A percentile compares a stretch with the other conserved stretches of the same genome.
These are phyloP conservation scores for Clonostachys chloroleuca DNA, from an alignment of 2,329 filamentous ascomycete genomes.

Conservation along the genomic window DNA sequence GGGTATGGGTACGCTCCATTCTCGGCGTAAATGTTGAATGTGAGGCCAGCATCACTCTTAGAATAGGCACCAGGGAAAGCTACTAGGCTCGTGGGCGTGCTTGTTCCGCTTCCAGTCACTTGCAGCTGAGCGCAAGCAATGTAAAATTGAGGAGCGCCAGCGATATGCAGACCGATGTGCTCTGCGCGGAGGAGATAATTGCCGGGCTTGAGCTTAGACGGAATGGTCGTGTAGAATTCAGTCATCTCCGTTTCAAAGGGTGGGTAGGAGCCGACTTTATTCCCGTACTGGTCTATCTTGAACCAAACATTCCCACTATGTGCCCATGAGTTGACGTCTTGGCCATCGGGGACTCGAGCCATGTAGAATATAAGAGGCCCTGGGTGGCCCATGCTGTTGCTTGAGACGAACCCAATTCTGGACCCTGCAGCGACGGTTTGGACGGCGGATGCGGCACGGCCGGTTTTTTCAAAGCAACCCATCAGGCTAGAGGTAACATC, in stretches of 20 bases:
- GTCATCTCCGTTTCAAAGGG: conserved; percentile 45
- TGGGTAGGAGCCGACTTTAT: conserved; percentile 34
- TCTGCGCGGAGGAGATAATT: conserved; percentile 36
- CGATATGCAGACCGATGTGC: conserved; percentile 34
- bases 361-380: conserved; percentile 29
- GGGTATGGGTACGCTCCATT: conserved; percentile 13
- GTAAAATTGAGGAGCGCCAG: conserved; percentile 18
- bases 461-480: conserved; percentile 21
- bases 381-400: conserved; percentile 27
- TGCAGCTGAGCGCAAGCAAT: conserved; percentile 16
- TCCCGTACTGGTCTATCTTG: conserved; percentile 25
- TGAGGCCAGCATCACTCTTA: conserved; percentile 25
- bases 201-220: conserved; percentile 28
- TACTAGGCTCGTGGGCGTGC: conserved; percentile 24
- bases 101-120: conserved; percentile 15
- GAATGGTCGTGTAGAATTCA: conserved; percentile 34
- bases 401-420: conserved; percentile 29
- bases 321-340: conserved; percentile 22
- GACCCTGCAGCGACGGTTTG: conserved; percentile 27
- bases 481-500: conserved; percentile 20
- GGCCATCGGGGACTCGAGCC: conserved; percentile 25
- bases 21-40: conserved; percentile 20
- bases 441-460: conserved; percentile 11
- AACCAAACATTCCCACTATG: conserved; percentile 26
- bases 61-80: conserved; percentile 29